phyloP scores from a whole-genome alignment of 2,329 filamentous ascomycete genomes.

The Daldinia eschscholtzii region DNA sequence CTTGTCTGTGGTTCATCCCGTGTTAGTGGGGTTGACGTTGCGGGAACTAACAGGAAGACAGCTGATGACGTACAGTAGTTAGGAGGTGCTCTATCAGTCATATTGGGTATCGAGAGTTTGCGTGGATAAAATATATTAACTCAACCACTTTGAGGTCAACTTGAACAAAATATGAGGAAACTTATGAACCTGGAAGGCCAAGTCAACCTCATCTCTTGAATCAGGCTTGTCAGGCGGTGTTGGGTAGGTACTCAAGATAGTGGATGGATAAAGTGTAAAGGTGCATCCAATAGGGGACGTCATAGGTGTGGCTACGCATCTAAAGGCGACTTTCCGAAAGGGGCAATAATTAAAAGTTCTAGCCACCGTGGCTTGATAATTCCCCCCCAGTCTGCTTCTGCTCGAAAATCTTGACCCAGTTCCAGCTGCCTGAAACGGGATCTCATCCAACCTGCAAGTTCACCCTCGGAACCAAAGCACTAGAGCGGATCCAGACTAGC shows the following conservation, averaged over 20 bases:
- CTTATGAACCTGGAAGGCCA: slow-evolving; percentile 11
- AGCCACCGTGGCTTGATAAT: slow-evolving; percentile 48
- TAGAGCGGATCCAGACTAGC: slow-evolving; percentile 36
- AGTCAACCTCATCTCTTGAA: slow-evolving; percentile 27
- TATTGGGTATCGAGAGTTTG: slow-evolving; percentile 42
- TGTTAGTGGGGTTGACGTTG: slow-evolving; percentile 42
- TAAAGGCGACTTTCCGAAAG: slow-evolving; percentile 21
- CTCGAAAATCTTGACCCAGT: background rate
- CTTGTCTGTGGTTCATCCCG: slow-evolving; percentile 67
- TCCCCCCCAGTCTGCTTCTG: background rate
- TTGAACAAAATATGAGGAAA: slow-evolving; percentile 17
- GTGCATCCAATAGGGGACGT: slow-evolving; percentile 34
- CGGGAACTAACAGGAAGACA: slow-evolving; percentile 7
- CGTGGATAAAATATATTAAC: slow-evolving; percentile 15
- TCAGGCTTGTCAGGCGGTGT: slow-evolving; percentile 24
- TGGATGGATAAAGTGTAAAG: slow-evolving; percentile 12
- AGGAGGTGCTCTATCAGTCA: slow-evolving; percentile 59
- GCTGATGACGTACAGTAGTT: slow-evolving; percentile 67
- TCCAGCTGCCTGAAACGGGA: slow-evolving; percentile 13
- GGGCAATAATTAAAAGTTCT: slow-evolving; percentile 18
- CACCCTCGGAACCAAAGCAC: slow-evolving; percentile 26
- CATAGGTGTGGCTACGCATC: slow-evolving; percentile 38
- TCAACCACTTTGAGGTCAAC: background rate
- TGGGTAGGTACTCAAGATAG: slow-evolving; percentile 27
- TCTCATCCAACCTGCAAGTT: slow-evolving; percentile 17